Percentiles rank a stretch among this genome's conserved stretches.
Conservation (phyloP, 306 rosid species). For the Cicer yamashitae region DNA sequence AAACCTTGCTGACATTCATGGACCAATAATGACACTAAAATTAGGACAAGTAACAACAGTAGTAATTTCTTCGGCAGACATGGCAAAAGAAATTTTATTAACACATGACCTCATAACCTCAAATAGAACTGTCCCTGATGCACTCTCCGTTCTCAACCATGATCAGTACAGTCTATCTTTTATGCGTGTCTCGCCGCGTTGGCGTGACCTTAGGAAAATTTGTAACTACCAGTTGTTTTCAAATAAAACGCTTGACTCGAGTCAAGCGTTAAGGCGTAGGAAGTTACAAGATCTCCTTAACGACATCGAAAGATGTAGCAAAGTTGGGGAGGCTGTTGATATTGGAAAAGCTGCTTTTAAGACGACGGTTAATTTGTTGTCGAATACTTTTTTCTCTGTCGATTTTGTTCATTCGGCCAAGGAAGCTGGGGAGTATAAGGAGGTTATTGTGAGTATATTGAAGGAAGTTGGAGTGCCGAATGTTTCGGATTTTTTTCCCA, state of each 20-base stretch:
- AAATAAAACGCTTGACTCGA: slow-evolving; percentile 39
- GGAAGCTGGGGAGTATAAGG: slow-evolving; percentile 40
- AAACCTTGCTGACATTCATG: slow-evolving; percentile 4
- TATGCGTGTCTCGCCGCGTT: slow-evolving; percentile 41
- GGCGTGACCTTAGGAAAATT: slow-evolving; percentile 40
- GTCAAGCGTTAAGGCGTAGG: slow-evolving; percentile 34
- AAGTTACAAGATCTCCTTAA: slow-evolving; percentile 44
- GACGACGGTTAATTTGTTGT: slow-evolving; percentile 47
- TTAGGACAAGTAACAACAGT: slow-evolving; percentile 37
- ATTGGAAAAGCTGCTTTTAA: slow-evolving; percentile 53
- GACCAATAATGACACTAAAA: slow-evolving; percentile 41
- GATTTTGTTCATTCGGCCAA: slow-evolving; percentile 49
- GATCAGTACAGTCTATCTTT: slow-evolving; percentile 41
- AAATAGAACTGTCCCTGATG: slow-evolving; percentile 34
- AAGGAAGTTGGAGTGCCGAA: slow-evolving; percentile 41
- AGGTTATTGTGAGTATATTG: slow-evolving; percentile 33
- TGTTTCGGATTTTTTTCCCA: slow-evolving; percentile 41
- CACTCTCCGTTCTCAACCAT: slow-evolving; percentile 25
- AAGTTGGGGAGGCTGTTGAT: slow-evolving; percentile 46
- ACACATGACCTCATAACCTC: slow-evolving; percentile 38
- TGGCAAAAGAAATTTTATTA: slow-evolving; percentile 51
- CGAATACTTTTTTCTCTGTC: slow-evolving; percentile 48
- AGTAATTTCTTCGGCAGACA: slow-evolving; percentile 33
- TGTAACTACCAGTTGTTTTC: slow-evolving; percentile 51
- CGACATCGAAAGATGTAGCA: slow-evolving; percentile 13